Evolutionary conservation across 2,329 filamentous ascomycete genomes (phyloP).

Genomic region (Calonectria ilicicola): DNA sequence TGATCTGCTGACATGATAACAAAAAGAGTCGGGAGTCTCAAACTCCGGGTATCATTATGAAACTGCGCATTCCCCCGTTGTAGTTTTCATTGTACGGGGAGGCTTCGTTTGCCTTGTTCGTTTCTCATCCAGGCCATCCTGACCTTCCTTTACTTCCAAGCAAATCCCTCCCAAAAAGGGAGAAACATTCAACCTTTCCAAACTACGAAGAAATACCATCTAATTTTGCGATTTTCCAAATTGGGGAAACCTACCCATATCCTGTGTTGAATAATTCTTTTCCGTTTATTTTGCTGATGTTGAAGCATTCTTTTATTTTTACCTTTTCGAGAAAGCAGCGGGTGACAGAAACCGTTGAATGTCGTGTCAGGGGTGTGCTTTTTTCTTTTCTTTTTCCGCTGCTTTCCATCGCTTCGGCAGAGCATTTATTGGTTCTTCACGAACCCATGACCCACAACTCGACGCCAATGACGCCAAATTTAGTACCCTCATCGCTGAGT

Average conservation of each 20-base stretch:
- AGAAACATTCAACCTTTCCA: background rate
- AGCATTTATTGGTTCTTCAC: slow-evolving; percentile 29
- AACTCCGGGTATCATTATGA: slow-evolving; percentile 45
- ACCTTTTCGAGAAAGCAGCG: background rate
- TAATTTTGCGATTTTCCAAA: background rate
- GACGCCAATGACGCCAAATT: slow-evolving; percentile 90
- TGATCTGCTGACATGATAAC: background rate
- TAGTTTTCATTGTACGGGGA: background rate
- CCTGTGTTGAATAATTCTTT: background rate
- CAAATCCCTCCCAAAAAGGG: background rate
- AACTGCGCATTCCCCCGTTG: slow-evolving; percentile 29
- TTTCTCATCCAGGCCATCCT: background rate
- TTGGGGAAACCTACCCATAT: background rate
- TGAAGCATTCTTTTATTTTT: background rate
- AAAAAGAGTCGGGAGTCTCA: slow-evolving; percentile 39
- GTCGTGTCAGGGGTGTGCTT: background rate
- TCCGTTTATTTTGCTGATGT: background rate
- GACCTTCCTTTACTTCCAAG: background rate
- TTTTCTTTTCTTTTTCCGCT: background rate
- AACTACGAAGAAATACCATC: background rate
- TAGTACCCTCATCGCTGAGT: slow-evolving; percentile 90
- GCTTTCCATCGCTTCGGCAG: background rate
- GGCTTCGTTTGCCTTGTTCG: background rate
- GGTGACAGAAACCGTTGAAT: background rate
- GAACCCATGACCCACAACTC: slow-evolving; percentile 92